Percentiles rank a stretch among this genome's conserved stretches.
Evolutionary conservation across 352 stramenopile genomes (phyloP).

Genomic region (Phytophthora vignae): DNA sequence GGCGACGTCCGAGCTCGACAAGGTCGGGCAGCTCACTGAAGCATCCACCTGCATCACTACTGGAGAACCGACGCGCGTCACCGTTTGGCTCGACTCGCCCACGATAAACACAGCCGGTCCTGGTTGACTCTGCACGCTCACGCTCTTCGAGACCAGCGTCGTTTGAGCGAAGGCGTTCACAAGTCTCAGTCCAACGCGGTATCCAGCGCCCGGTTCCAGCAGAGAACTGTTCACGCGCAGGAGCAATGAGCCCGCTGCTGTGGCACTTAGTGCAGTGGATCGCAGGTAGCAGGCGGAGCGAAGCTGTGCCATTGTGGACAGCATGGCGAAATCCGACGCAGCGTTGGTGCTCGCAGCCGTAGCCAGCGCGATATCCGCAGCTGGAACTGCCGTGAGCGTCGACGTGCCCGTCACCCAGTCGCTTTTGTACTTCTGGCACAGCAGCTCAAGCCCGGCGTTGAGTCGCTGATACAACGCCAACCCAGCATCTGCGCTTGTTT

Average conservation of each 20-base stretch:
- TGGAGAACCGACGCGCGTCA: slow-evolving; percentile 45
- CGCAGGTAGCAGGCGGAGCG: slow-evolving; percentile 60
- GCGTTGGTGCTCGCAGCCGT: slow-evolving; percentile 12
- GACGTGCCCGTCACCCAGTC: slow-evolving; percentile 52
- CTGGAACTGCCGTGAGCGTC: slow-evolving; percentile 30
- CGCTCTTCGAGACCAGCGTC: slow-evolving; percentile 23
- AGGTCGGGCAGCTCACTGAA: slow-evolving; percentile 51
- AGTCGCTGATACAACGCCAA: slow-evolving; percentile 39
- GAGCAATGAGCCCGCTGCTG: slow-evolving; percentile 20
- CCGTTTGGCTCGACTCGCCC: slow-evolving; percentile 42
- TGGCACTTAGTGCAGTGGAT: slow-evolving; percentile 41
- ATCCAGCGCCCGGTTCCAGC: slow-evolving; percentile 45
- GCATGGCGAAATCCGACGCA: slow-evolving; percentile 28
- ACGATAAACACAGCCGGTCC: slow-evolving; percentile 63
- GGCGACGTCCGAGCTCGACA: slow-evolving; percentile 43
- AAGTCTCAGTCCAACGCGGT: slow-evolving; percentile 61
- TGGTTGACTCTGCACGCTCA: slow-evolving; percentile 50
- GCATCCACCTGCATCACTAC: slow-evolving; percentile 57
- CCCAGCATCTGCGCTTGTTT: slow-evolving; percentile 15
- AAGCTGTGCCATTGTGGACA: slow-evolving; percentile 58
- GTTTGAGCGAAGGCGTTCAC: slow-evolving; percentile 67
- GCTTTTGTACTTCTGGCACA: slow-evolving; percentile 61
- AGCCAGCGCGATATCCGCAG: slow-evolving; percentile 37
- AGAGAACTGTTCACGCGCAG: slow-evolving; percentile 58
- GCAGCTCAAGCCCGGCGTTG: slow-evolving; percentile 35